These are phyloP conservation scores for Ustilago esculenta DNA, from an alignment of 1,284 basidiomycete species.

Conservation along the genomic window DNA sequence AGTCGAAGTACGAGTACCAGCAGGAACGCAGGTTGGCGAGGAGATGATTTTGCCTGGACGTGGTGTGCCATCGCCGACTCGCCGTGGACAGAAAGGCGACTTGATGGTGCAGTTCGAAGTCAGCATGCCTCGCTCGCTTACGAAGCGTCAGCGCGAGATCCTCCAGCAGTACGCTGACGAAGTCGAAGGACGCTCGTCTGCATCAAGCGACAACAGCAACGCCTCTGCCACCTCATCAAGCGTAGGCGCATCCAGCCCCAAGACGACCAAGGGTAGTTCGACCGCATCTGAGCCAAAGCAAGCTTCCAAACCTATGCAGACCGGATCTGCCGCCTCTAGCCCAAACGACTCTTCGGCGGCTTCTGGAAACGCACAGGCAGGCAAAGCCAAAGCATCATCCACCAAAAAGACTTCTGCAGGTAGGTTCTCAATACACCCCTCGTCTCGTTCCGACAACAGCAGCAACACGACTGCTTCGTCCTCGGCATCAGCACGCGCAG, in stretches of 20 bases:
- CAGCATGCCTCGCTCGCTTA: conserved; percentile 87
- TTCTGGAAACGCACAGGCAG: conserved; percentile 8
- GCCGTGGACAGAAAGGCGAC: conserved; percentile 78
- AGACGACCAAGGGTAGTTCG: conserved; percentile 12
- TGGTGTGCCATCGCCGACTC: conserved; percentile 76
- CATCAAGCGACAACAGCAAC: conserved; percentile 9
- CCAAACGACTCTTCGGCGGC: conserved; percentile 13
- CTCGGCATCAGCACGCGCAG: not conserved
- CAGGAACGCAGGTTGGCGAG: conserved; percentile 94
- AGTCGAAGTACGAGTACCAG: conserved; percentile 91
- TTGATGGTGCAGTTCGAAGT: conserved; percentile 89
- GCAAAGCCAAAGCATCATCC: conserved; percentile 15
- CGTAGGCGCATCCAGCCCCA: conserved; percentile 7
- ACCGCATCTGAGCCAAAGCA: not conserved
- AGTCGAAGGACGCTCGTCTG: conserved; percentile 33
- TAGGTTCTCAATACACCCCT: conserved; percentile 48
- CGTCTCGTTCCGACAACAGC: conserved; percentile 37
- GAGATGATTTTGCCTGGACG: conserved; percentile 93
- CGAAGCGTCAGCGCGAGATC: conserved; percentile 83
- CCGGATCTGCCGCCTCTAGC: conserved; percentile 3
- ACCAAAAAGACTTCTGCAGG: conserved; percentile 31
- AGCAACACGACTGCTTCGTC: conserved; percentile 2
- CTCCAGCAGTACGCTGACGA: conserved; percentile 92
- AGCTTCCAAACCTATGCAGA: not conserved
- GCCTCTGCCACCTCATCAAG: not conserved